phyloP scores from a whole-genome alignment of 2,329 filamentous ascomycete species.

The Venturia carpophila region DNA sequence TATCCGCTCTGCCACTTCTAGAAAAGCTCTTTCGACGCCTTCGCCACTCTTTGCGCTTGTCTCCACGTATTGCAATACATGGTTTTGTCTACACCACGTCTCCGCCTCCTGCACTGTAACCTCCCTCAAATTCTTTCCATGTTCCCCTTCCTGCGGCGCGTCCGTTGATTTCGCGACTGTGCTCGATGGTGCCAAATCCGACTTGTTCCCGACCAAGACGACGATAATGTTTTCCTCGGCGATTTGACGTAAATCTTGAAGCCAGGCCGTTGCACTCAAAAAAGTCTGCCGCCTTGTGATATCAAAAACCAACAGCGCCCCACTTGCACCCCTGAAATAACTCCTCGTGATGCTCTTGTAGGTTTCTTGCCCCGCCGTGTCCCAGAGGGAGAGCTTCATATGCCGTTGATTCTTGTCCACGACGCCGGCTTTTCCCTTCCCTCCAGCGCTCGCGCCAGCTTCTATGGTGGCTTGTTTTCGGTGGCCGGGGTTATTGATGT shows the following conservation, averaged over 20 bases:
- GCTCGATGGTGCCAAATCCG: conserved; percentile 58
- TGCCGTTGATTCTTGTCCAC: conserved; percentile 50
- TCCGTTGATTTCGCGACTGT: conserved; percentile 27
- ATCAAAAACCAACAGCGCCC: conserved; percentile 85
- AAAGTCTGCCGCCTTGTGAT: conserved; percentile 83
- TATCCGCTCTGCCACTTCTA: conserved; percentile 89
- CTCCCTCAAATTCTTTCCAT: conserved; percentile 56
- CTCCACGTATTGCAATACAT: conserved; percentile 88
- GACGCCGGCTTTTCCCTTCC: conserved; percentile 23
- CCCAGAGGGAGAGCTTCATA: conserved; percentile 94
- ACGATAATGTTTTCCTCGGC: conserved; percentile 94
- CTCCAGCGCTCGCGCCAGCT: not conserved
- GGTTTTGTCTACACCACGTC: conserved; percentile 79
- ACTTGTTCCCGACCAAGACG: conserved; percentile 91
- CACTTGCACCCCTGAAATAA: conserved; percentile 78
- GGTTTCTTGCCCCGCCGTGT: conserved; percentile 92
- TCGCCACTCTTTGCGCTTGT: conserved; percentile 94
- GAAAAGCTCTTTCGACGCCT: conserved; percentile 86
- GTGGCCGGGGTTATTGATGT: conserved; percentile 43
- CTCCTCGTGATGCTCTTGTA: conserved; percentile 94
- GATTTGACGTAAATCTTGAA: conserved; percentile 87
- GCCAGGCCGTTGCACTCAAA: conserved; percentile 81
- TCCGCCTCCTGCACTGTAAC: conserved; percentile 78
- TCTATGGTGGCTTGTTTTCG: conserved; percentile 20
- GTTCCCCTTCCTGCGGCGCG: conserved; percentile 20